Percentiles rank a stretch among this genome's conserved stretches.
These are phyloP conservation scores for Chlorella sp. DNA, from an alignment of 139 green algal species.

Conservation along the genomic window DNA sequence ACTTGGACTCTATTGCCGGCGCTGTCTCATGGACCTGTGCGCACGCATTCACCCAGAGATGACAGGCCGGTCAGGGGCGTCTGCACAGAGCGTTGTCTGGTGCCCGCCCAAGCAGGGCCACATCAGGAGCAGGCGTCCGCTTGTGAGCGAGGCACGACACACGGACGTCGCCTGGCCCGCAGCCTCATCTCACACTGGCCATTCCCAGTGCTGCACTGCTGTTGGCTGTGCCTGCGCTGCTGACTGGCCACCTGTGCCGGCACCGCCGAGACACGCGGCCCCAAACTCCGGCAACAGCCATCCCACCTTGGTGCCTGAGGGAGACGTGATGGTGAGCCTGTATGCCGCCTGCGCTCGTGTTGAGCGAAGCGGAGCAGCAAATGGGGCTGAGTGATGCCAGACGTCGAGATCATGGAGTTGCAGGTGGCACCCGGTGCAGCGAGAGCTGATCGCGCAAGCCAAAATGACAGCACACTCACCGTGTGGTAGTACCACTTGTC, in stretches of 20 bases:
- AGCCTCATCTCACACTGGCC: background rate
- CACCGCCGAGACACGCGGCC: background rate
- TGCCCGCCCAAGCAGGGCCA: too few species aligned
- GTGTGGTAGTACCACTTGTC: background rate
- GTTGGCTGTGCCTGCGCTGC: background rate
- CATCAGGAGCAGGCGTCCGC: too few species aligned
- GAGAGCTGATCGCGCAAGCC: too few species aligned
- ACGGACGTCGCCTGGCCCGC: too few species aligned
- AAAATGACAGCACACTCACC: too few species aligned
- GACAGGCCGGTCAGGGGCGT: background rate
- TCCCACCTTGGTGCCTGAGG: background rate
- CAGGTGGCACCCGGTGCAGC: too few species aligned
- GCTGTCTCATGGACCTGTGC: conserved; percentile 24
- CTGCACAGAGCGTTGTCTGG: too few species aligned
- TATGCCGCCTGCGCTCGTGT: background rate
- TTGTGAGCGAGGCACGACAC: too few species aligned
- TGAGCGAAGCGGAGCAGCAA: too few species aligned
- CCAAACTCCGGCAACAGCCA: background rate
- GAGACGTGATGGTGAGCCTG: background rate
- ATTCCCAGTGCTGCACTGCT: background rate
- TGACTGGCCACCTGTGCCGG: background rate
- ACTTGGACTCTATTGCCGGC: conserved; percentile 29
- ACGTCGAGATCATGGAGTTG: background rate
- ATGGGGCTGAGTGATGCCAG: background rate
- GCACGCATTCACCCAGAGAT: background rate